Evolutionary conservation across 768 basidiomycete genomes (phyloP).

Genomic region (Tricholoma hemisulphureum): DNA sequence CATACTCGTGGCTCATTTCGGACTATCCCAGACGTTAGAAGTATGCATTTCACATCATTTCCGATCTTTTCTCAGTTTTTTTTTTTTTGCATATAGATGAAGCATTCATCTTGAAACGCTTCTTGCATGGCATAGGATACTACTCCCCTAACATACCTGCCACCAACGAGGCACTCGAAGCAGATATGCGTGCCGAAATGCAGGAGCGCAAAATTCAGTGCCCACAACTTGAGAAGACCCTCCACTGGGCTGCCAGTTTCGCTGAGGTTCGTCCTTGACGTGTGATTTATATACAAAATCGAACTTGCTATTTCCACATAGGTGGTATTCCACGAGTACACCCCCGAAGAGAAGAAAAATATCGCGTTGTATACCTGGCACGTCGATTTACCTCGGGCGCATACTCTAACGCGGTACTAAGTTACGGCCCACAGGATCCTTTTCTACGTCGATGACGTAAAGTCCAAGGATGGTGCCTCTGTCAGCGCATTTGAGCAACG

Average conservation of each 20-base stretch:
- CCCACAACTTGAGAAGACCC: conserved; percentile 3
- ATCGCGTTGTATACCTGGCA: conserved; percentile 2
- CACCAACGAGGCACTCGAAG: conserved; percentile 6
- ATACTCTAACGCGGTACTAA: too few relatives aligned
- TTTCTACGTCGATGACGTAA: conserved; percentile 11
- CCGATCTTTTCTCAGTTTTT: neutral
- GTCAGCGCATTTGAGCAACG: conserved; percentile 11
- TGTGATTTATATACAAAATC: neutral
- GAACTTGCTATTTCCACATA: neutral
- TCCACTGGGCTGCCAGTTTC: conserved; percentile 9
- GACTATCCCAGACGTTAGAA: neutral
- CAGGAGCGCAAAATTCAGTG: conserved; percentile 4
- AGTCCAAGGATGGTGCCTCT: neutral
- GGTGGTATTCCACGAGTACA: neutral
- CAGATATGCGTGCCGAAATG: conserved; percentile 8
- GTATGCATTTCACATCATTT: neutral
- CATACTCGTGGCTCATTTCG: neutral
- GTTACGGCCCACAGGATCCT: neutral
- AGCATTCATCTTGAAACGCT: neutral
- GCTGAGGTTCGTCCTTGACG: conserved; percentile 6
- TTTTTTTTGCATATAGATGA: neutral
- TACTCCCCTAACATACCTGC: neutral
- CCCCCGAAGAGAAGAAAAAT: conserved; percentile 1
- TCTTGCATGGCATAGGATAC: neutral
- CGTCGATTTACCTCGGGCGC: neutral